phyloP scores from a whole-genome alignment of 805 yeast genomes.

The Barnettozyma sucrosica region DNA sequence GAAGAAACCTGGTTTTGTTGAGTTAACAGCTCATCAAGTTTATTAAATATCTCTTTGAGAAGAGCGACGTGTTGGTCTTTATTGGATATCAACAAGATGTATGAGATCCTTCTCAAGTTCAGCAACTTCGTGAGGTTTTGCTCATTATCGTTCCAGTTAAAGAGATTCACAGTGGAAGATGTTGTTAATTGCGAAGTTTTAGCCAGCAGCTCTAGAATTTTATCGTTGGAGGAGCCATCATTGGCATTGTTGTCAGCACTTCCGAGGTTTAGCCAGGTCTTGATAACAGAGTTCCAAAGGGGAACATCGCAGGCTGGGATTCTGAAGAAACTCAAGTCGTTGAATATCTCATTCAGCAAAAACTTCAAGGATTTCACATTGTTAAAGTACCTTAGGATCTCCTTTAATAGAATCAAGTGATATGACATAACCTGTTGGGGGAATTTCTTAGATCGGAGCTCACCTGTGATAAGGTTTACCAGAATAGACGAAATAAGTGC shows the following conservation, averaged over 20 bases:
- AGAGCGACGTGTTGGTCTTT: constrained; percentile 47
- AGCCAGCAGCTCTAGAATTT: constrained; percentile 43
- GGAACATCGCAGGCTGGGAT: constrained; percentile 26
- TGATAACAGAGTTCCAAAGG: constrained; percentile 51
- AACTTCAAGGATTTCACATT: constrained; percentile 57
- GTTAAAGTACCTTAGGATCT: constrained; percentile 22
- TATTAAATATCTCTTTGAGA: constrained; percentile 41
- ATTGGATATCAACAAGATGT: constrained; percentile 56
- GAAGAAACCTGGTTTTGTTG: constrained; percentile 18
- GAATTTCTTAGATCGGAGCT: constrained; percentile 39
- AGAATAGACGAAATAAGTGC: constrained; percentile 46
- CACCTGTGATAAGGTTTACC: constrained; percentile 47
- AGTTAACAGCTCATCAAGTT: constrained; percentile 36
- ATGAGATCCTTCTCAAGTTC: constrained; percentile 58
- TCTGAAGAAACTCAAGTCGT: constrained; percentile 53
- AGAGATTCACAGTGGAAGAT: constrained; percentile 46
- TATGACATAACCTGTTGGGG: constrained; percentile 34
- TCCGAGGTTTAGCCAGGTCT: constrained; percentile 60
- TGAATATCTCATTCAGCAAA: constrained; percentile 55
- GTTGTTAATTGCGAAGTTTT: constrained; percentile 39
- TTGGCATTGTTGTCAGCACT: constrained; percentile 13
- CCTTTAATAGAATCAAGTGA: constrained; percentile 40
- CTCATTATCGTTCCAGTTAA: constrained; percentile 73
- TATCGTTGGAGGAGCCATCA: constrained; percentile 34
- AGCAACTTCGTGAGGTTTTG: constrained; percentile 40